These are phyloP conservation scores for Starmerella vaccinii DNA, from an alignment of 805 yeast genomes.

Conservation along the genomic window DNA sequence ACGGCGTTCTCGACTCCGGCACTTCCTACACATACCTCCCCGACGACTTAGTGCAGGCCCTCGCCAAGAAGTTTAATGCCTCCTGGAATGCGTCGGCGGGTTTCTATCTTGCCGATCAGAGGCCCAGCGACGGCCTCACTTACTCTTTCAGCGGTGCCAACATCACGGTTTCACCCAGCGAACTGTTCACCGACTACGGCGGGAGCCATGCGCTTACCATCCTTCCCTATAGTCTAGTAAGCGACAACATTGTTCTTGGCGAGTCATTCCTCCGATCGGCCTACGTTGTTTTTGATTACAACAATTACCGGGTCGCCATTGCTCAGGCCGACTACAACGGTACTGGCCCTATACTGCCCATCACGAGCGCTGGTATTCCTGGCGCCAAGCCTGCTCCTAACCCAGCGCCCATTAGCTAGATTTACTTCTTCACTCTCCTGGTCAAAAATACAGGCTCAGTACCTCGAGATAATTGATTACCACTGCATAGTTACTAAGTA, in stretches of 20 bases:
- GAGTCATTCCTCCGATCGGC: conserved; percentile 56
- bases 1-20: conserved; percentile 13
- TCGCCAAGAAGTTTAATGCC: conserved; percentile 12
- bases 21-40: conserved; percentile 37
- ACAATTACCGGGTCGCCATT: conserved; percentile 44
- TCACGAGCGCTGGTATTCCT: conserved; percentile 26
- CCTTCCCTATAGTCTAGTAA: background rate
- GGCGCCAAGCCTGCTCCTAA: conserved; percentile 23
- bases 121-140: background rate
- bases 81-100: background rate
- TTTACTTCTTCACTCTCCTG: too few species aligned
- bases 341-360: conserved; percentile 25
- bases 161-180: background rate
- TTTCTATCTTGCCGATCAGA: background rate
- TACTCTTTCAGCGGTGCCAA: background rate
- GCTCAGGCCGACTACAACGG: conserved; percentile 37
- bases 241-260: conserved; percentile 41
- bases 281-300: conserved; percentile 58
- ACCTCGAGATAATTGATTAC: too few species aligned
- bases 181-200: background rate
- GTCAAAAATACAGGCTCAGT: too few species aligned
- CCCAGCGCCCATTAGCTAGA: too few species aligned
- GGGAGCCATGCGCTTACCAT: background rate
- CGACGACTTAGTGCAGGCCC: conserved; percentile 2
- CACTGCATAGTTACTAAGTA: too few species aligned